These are phyloP conservation scores for Colletotrichum limetticola DNA, from an alignment of 2,329 filamentous ascomycete genomes.

Conservation along the genomic window DNA sequence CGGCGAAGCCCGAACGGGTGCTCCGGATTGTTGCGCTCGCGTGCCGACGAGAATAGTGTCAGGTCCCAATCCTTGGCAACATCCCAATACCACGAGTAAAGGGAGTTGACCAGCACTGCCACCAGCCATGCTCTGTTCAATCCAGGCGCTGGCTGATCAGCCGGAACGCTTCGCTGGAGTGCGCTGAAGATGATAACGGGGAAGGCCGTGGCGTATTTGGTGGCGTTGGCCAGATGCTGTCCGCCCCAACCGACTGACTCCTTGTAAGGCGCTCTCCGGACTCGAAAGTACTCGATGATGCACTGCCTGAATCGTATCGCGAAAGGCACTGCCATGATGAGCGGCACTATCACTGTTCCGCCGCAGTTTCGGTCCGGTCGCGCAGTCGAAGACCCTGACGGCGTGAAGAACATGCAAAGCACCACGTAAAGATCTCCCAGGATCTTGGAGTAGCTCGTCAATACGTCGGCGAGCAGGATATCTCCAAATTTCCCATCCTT, in stretches of 20 bases:
- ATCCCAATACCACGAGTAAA: conserved; percentile 99
- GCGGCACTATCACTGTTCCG: conserved; percentile 80
- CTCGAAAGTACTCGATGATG: conserved; percentile 85
- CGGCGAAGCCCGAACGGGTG: conserved; percentile 83
- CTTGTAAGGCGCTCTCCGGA: conserved; percentile 66
- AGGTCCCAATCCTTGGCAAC: conserved; percentile 97
- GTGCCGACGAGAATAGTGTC: conserved; percentile 75
- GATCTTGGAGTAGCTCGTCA: conserved; percentile 95
- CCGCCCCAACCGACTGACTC: conserved; percentile 77
- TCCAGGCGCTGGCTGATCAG: conserved; percentile 47
- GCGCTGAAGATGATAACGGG: conserved; percentile 88
- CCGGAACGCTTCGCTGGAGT: conserved; percentile 71
- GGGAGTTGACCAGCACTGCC: conserved; percentile 83
- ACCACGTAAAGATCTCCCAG: conserved; percentile 89
- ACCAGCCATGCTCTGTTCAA: conserved; percentile 73
- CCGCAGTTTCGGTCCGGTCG: conserved; percentile 86
- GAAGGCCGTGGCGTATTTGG: conserved; percentile 95
- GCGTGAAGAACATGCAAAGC: conserved; percentile 88
- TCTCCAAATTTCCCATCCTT: conserved; percentile 95
- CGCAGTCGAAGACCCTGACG: conserved; percentile 78
- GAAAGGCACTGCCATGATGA: conserved; percentile 86
- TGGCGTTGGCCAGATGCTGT: conserved; percentile 90
- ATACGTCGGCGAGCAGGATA: conserved; percentile 89
- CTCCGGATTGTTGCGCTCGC: conserved; percentile 68
- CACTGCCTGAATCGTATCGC: conserved; percentile 92